phyloP scores from a whole-genome alignment of 2,329 filamentous ascomycete species.

The Colletotrichum noveboracense region DNA sequence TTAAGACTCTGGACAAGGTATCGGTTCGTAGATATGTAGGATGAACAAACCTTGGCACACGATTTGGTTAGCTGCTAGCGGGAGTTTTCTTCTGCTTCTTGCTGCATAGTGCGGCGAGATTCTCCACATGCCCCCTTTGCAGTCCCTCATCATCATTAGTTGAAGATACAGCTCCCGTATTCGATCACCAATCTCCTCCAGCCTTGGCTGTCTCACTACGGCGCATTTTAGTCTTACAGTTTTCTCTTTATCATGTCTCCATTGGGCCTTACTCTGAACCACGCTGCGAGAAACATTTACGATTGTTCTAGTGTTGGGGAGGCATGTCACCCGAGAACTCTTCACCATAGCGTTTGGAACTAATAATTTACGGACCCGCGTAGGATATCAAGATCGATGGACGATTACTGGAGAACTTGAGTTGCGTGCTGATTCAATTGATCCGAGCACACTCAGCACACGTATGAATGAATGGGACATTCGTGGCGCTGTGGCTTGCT shows the following conservation, averaged over 20 bases:
- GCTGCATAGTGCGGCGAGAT: not conserved
- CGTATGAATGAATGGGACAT: not conserved
- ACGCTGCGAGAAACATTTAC: no score
- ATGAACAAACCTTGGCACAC: no score
- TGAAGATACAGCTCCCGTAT: not conserved
- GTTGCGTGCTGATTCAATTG: not conserved
- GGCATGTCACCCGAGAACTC: not conserved
- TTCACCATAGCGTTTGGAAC: not conserved
- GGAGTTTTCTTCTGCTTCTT: not conserved
- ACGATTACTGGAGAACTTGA: not conserved
- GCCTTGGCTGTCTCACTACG: not conserved
- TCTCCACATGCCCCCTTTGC: not conserved
- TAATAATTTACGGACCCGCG: not conserved
- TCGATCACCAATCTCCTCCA: not conserved
- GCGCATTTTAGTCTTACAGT: not conserved
- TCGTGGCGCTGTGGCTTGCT: not conserved
- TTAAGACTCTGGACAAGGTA: not conserved
- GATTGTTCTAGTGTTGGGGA: not conserved
- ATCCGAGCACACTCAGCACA: not conserved
- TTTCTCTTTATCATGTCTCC: not conserved
- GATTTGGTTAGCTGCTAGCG: not conserved
- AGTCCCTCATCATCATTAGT: not conserved
- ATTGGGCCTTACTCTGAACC: not conserved
- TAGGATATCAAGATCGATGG: not conserved
- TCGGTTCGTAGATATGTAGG: not conserved